Base-by-base conservation (phyloP, 1,284 basidiomycete genomes). In the Ustilago xerochloae region DNA sequence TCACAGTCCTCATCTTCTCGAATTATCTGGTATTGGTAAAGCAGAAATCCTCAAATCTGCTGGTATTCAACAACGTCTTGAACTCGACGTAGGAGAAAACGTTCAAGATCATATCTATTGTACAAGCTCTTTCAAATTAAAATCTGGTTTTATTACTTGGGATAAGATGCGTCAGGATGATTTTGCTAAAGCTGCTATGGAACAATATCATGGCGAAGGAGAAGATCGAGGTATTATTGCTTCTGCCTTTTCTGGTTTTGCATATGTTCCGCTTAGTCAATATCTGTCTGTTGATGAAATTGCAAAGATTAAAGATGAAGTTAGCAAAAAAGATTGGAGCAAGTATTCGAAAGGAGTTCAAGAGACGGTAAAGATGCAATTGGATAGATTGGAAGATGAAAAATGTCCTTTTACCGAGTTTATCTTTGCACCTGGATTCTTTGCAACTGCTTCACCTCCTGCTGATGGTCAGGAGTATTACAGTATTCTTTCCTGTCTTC, bases 81-180 rank as follows among this genome's bases (percentile, higher is more conserved):
- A 75, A 55, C 60, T 87, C 12, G 84, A 84, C 3, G 87, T 88
- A 5, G 88, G 88, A 9, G 85, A 85, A 61, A 88, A 89, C 67
- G 80, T 87, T 0, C 87, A 88, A 57, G 88, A 88, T 47, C 88
- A 88, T 63, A 70, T 78, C 30, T 78, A 73, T 70, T 51, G 87
- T 88, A 63, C 66, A n/a, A 58, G 51, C 55, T 63, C 70, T 33
- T 80, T 67, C 73, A 79, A 79, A 55, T 65, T 80, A 30, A 73
- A 75, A 30, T 65, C 70, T 3, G 78, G 77, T 29, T 61, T 38
- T 43, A 71, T 60, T 18, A 80, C 78, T 3, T 79, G 73, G 70
- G 77, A 79, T 60, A 75, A 74, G 62, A 66, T 80, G 70, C 67
- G 72, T 24, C 52, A 79, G 20, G 55, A 75, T 30, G 70, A 75